phyloP scores from a whole-genome alignment of 306 rosid species.

The Prunus fruticosa region DNA sequence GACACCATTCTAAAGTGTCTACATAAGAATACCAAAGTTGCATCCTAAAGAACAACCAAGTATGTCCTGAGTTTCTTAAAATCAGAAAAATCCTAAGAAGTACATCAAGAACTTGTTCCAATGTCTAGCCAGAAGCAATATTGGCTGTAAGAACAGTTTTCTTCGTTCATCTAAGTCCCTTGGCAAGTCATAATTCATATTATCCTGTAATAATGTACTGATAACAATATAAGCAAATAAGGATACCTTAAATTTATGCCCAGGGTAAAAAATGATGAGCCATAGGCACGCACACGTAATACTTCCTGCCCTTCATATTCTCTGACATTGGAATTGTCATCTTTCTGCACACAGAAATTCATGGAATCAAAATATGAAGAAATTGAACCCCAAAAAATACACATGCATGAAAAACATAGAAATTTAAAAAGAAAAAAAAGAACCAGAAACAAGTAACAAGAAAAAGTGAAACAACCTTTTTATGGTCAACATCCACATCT shows the following conservation, averaged over 20 bases:
- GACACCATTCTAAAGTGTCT: slow-evolving; percentile 5
- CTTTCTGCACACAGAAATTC: slow-evolving; percentile 51
- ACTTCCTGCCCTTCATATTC: slow-evolving; percentile 80
- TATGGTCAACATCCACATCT: slow-evolving; percentile 54
- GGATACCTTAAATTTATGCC: slow-evolving; percentile 87
- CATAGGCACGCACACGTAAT: slow-evolving; percentile 81
- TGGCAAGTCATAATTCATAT: background rate
- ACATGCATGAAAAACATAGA: background rate
- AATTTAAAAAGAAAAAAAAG: background rate
- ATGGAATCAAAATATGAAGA: slow-evolving; percentile 23
- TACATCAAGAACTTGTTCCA: background rate
- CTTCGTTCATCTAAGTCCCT: background rate
- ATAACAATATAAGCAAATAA: slow-evolving; percentile 2
- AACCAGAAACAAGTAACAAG: background rate
- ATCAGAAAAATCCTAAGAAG: background rate
- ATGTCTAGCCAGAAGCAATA: background rate
- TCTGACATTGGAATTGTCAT: slow-evolving; percentile 38
- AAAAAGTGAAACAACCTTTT: slow-evolving; percentile 47
- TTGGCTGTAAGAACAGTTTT: background rate
- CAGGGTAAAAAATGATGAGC: slow-evolving; percentile 79
- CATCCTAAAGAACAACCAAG: background rate
- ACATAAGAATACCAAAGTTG: slow-evolving; percentile 6
- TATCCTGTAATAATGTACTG: background rate
- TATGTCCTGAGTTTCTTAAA: background rate
- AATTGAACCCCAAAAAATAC: slow-evolving; percentile 2